Conservation (phyloP, 78 protist genomes). For the Polysphondylium violaceum region DNA sequence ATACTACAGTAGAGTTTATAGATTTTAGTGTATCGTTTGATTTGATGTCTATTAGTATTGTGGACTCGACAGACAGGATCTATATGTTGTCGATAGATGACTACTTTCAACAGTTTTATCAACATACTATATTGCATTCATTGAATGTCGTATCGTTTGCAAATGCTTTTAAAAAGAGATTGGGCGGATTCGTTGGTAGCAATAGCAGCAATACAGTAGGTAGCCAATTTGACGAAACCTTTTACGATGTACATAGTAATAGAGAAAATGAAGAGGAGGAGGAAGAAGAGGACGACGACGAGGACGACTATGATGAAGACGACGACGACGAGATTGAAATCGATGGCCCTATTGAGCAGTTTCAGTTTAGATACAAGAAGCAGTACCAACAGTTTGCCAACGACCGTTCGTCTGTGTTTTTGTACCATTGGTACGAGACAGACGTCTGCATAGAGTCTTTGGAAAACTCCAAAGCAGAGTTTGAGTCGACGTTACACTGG, state of each 20-base stretch:
- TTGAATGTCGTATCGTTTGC: background rate
- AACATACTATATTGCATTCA: conserved; percentile 13
- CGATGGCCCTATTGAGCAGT: conserved; percentile 12
- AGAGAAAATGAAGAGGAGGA: background rate
- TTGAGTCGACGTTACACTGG: conserved; percentile 34
- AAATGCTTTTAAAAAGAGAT: no score
- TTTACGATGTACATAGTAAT: background rate
- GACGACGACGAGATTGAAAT: background rate
- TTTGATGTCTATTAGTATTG: background rate
- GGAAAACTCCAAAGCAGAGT: conserved; percentile 20
- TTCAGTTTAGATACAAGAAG: no score
- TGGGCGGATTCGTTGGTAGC: no score
- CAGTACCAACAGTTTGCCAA: no score
- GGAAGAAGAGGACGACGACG: background rate
- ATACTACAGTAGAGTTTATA: background rate
- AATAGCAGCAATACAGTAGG: background rate
- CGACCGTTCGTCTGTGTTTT: background rate
- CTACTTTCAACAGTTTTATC: conserved; percentile 11
- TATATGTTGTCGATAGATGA: conserved; percentile 36
- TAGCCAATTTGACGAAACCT: background rate
- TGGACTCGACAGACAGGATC: background rate
- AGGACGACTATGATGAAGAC: background rate
- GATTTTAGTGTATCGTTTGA: conserved; percentile 45
- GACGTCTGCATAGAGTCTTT: background rate
- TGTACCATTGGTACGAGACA: conserved; percentile 64